Conservation (phyloP, 257 asterid species). For the Solanum sparsipilum region DNA sequence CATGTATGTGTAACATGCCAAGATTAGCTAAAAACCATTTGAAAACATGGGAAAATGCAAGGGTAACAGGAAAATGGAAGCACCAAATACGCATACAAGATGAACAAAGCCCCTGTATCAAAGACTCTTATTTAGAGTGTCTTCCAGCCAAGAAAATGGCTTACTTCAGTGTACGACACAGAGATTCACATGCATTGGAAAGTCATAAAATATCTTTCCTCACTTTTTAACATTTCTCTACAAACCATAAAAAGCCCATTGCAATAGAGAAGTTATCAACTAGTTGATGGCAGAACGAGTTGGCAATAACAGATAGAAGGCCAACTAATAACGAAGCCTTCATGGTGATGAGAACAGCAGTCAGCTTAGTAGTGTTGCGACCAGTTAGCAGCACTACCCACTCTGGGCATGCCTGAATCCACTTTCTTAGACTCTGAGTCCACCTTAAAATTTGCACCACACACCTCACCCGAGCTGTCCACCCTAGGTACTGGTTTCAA, state of each 20-base stretch:
- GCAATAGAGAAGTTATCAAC: not conserved
- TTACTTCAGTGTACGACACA: not conserved
- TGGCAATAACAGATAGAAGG: constrained; percentile 10
- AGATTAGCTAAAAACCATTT: not conserved
- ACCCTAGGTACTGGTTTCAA: constrained; percentile 87
- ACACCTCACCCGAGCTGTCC: constrained; percentile 86
- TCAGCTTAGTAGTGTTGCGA: constrained; percentile 52
- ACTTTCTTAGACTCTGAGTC: constrained; percentile 59
- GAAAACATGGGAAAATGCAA: not conserved
- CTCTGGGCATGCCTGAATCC: constrained; percentile 66
- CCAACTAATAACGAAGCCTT: constrained; percentile 13
- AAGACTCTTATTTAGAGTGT: not conserved
- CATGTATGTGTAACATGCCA: not conserved
- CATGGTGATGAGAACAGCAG: not conserved
- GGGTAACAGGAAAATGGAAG: not conserved
- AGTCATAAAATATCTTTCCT: not conserved
- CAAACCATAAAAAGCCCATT: not conserved
- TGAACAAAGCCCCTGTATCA: not conserved
- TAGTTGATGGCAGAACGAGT: not conserved
- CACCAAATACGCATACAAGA: not conserved
- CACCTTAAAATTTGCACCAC: constrained; percentile 77
- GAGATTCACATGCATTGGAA: not conserved
- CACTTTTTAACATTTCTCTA: constrained; percentile 1
- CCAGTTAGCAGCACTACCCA: constrained; percentile 94
- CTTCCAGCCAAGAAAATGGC: not conserved